These are phyloP conservation scores for Aurifilum marmelostoma DNA, from an alignment of 2,329 filamentous ascomycete genomes.

Conservation along the genomic window DNA sequence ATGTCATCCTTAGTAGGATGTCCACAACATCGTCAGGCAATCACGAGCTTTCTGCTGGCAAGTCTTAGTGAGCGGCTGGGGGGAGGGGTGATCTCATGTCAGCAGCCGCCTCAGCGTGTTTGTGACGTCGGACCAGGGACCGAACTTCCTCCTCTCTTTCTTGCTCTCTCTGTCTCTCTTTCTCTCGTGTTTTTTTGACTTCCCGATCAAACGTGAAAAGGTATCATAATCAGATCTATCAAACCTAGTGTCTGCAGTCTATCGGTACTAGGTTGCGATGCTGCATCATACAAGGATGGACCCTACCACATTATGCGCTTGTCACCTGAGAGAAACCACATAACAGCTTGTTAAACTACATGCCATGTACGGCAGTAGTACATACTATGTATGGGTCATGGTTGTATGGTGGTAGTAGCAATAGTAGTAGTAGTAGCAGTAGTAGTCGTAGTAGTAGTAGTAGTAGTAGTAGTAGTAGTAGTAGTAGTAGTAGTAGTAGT, in stretches of 20 bases:
- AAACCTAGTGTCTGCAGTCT: not conserved
- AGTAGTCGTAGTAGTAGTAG: no score
- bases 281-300: not conserved
- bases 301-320: conserved; percentile 7
- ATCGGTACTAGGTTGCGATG: not conserved
- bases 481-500: no score
- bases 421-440: no score
- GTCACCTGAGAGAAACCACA: conserved; percentile 3
- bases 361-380: not conserved
- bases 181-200: no score
- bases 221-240: not conserved
- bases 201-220: not conserved
- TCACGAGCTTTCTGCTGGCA: not conserved
- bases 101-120: not conserved
- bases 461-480: no score
- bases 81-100: no score
- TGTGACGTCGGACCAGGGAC: not conserved
- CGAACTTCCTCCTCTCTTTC: no score
- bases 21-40: not conserved
- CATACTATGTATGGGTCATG: not conserved
- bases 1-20: not conserved
- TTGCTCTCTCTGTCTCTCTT: no score
- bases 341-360: no score
- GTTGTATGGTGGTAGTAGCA: not conserved
- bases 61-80: not conserved